Conservation (phyloP, 2,329 filamentous ascomycete species). For the Claviceps spartinae region DNA sequence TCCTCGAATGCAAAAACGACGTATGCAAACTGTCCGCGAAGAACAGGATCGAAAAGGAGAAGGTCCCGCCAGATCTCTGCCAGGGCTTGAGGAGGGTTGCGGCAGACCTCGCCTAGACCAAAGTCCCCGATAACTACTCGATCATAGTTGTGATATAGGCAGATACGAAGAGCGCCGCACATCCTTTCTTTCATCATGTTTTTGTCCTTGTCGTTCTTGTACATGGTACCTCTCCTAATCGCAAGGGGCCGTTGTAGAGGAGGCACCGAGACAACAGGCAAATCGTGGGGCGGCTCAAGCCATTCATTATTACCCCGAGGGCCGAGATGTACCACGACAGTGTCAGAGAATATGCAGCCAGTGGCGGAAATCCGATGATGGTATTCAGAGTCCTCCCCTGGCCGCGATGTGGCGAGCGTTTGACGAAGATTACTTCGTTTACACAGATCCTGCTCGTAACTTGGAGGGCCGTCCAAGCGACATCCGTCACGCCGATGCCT, state of each 20-base stretch:
- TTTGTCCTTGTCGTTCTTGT: conserved; percentile 58
- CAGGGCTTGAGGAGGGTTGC: conserved; percentile 51
- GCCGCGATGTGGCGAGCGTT: conserved; percentile 48
- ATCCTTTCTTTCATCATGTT: conserved; percentile 63
- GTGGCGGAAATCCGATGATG: conserved; percentile 51
- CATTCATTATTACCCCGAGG: conserved; percentile 51
- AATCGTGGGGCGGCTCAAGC: conserved; percentile 38
- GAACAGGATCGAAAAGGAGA: conserved; percentile 47
- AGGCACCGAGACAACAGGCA: conserved; percentile 62
- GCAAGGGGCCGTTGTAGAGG: conserved; percentile 63
- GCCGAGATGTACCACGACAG: conserved; percentile 61
- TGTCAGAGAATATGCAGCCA: conserved; percentile 56
- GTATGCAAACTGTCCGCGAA: conserved; percentile 46
- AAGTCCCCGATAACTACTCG: conserved; percentile 51
- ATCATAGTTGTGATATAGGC: conserved; percentile 44
- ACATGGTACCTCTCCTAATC: conserved; percentile 50
- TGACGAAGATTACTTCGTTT: conserved; percentile 61
- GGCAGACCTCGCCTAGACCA: conserved; percentile 47
- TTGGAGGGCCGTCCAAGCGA: conserved; percentile 51
- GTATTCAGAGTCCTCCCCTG: no score
- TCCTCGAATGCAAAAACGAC: conserved; percentile 55
- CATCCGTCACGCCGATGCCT: conserved; percentile 66
- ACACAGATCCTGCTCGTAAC: conserved; percentile 53
- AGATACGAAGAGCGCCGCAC: conserved; percentile 55
- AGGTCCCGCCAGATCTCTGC: conserved; percentile 54